Percentiles rank a stretch among this genome's conserved stretches.
These are phyloP conservation scores for Kalmusia sp. DNA, from an alignment of 2,329 filamentous ascomycete genomes.

Conservation along the genomic window DNA sequence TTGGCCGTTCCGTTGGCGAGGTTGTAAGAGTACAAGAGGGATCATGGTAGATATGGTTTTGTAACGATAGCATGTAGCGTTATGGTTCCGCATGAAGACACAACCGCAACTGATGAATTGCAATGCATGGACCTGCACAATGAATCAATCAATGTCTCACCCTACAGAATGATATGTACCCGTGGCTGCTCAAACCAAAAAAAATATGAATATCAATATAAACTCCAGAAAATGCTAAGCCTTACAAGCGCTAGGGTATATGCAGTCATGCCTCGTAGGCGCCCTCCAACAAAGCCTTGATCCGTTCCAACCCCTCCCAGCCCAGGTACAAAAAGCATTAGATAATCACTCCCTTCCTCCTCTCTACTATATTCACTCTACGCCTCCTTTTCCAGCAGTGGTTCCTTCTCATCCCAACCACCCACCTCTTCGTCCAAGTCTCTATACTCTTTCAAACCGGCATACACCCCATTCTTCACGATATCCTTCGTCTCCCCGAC, in stretches of 20 bases:
- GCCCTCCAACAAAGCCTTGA: neutral
- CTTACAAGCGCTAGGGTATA: neutral
- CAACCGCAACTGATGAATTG: too few species aligned
- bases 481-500: conserved; percentile 47
- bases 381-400: conserved; percentile 12
- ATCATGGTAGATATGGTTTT: neutral
- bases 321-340: neutral
- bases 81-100: too few species aligned
- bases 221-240: conserved; percentile 3
- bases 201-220: neutral
- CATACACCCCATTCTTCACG: conserved; percentile 46
- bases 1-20: conserved; percentile 39
- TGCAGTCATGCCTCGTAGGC: neutral
- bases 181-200: too few species aligned
- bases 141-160: too few species aligned
- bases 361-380: neutral
- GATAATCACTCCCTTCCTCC: neutral
- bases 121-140: too few species aligned
- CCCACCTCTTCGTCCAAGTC: conserved; percentile 11
- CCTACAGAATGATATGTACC: too few species aligned
- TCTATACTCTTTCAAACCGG: conserved; percentile 37
- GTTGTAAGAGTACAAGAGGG: conserved; percentile 24
- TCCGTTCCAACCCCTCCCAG: neutral
- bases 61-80: too few species aligned
- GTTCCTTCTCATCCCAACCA: conserved; percentile 19